Evolutionary conservation across 768 basidiomycete genomes (phyloP), one percentile per base, ranked within the genome.

Genomic region (Hericium coralloides): DNA sequence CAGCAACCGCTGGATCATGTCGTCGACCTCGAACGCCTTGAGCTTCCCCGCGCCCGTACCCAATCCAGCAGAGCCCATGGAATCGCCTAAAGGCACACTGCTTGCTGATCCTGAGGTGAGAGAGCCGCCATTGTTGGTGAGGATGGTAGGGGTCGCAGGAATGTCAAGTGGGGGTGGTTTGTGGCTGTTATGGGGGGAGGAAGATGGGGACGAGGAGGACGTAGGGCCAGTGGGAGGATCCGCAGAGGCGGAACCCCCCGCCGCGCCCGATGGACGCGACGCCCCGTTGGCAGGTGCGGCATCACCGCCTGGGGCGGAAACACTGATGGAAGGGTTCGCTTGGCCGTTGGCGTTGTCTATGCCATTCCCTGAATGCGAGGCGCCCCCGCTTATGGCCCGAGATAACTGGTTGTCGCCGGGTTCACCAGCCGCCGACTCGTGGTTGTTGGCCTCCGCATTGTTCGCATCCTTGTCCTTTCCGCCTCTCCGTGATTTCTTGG

Each of bases 1-100:
- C 62, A 99, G 78, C 49, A 99, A 80, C 52, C 95, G 85, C 67
- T 89, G 86, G 67, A 99, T 98, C 90, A 98, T 97, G 71, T 98
- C 95, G 72, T 98, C 95, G 57, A 98, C 84, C 71, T 99, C 97
- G 64, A 98, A 77, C 49, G 81, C 83, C 67, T 79, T 84, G 58
- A 76, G 74, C 71, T 79, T 85, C 55, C 80, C 81, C 70, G 82
- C 85, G 61, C 73, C 66, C 53, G 68, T 76, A 49, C 68, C 66
- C 12, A 26, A 38, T 26, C 74, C 76, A n/a, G 66, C 43, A 57
- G 69, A 59, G 59, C 66, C 62, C 25, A 69, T 54, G 4, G 78
- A 57, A 38, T 78, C 75, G 17, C 66, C 70, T 43, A 70, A 62
- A 0, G 70, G 69, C 60, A 74, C 73, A 52, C 70, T 74, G 22